Base-by-base conservation (phyloP, 129 eudicot species). In the Flaveria trinervia region DNA sequence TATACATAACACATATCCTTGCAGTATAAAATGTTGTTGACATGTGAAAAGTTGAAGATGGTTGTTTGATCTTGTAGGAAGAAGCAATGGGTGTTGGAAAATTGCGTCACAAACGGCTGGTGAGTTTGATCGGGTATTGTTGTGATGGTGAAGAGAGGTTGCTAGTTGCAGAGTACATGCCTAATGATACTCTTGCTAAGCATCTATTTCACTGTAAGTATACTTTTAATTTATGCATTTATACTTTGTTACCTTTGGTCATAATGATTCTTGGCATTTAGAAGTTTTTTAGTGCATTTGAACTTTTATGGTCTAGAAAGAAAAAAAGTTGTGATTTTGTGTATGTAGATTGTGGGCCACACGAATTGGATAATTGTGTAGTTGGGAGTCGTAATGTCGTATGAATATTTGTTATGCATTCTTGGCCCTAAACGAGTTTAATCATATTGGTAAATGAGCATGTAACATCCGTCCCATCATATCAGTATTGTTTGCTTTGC, bases 141-240 rank as follows among this genome's bases (percentile, higher is more conserved):
- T 92, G 97, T 73, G 95, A 92, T 62, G 92, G 92, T 72, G 97
- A 92, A 89, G 97, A 92, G 88, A 87, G 97, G 80, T 84, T 92
- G 77, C 89, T 92, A 62, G 92, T 92, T 89, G 95, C 97, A 1
- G 97, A 91, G 81, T 89, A 83, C 86, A 91, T 91, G 97, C 97
- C 97, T 36, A 86, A 91, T 68, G 97, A 91, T 77, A 92, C 97
- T 65, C 97, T 92, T 83, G 92, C 95, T 51, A 92, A 89, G 86
- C 97, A 92, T 92, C 74, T 92, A 46, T 92, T 92, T 56, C 97
- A 92, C 72, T 92, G 97, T 92, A 89, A 50, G 88, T 82, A 36
- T 59, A 4, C 60, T 28, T 36, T 36, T 36, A 14, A 26, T 62
- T 52, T 65, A 45, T 17, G 22, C 39, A 5, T 44, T 45, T 69